Evolutionary conservation across 495 filamentous ascomycete genomes (phyloP), one percentile per base, ranked within the genome.

Genomic region (Penicillium fimorum): DNA sequence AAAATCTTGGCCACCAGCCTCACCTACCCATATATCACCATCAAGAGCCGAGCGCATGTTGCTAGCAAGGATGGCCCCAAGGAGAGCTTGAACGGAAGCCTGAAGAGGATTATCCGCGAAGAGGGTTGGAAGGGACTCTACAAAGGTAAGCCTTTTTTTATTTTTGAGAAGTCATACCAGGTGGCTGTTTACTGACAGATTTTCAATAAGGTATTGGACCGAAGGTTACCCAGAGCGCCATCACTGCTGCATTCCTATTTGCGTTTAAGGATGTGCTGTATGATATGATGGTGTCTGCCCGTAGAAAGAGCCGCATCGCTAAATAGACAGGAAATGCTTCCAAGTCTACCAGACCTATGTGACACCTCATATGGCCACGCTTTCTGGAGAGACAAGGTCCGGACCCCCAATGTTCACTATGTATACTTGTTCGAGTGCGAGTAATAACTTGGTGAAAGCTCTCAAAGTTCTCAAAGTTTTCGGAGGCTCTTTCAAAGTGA

Each of bases 21-120:
- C 59, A 99, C 94, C 12, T 99, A 99, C 69, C 94, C 94, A 20
- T 99, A 99, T 59, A 97, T 97, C 69, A 97, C 94, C 1, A 86
- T 99, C 51, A 99, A 99, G 83, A 93, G 91, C 68, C 82, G 86
- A 58, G 94, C 95, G 90, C 94, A 99, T 73, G 89, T 99, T 41
- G 92, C 91, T 20, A 83, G 79, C 62, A 81, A 80, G 55, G 82
- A 84, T 59, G 79, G 78, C 5, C 79, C 79, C 5, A 87, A 85
- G 65, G 84, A 90, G 71, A 85, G 84, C 57, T 84, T 97, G 79
- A 76, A 84, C 25, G 79, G 81, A 60, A 89, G 83, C 32, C 78
- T 99, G 60, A 83, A 79, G 60, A 82, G 85, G 46, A 93, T 97
- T 46, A 79, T 97, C 25, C 82, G 74, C 56, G 89, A 96, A 63